Percentiles rank a stretch among this genome's conserved stretches.
These are phyloP conservation scores for Dacryopinax spathularia DNA, from an alignment of 768 basidiomycete genomes.

Conservation along the genomic window DNA sequence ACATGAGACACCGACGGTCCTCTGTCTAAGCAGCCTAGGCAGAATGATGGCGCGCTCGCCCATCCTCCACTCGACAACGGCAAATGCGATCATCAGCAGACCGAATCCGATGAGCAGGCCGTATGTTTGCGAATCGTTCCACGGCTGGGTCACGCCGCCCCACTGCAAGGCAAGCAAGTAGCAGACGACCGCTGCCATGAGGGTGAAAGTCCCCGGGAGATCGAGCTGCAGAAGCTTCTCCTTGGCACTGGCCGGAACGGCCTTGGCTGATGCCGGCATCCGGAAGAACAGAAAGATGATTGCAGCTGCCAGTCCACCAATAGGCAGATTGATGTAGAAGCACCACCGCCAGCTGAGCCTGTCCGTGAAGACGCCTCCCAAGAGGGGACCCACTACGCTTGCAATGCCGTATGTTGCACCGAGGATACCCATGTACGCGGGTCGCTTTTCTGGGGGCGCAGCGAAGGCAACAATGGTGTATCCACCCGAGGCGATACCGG, in stretches of 20 bases:
- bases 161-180: neutral
- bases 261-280: neutral
- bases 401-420: neutral
- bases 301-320: neutral
- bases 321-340: constrained; percentile 10
- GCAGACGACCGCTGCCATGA: neutral
- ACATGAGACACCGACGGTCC: neutral
- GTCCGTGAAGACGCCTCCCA: constrained; percentile 10
- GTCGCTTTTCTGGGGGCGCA: neutral
- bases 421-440: neutral
- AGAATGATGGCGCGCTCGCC: neutral
- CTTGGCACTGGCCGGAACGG: neutral
- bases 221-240: neutral
- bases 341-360: constrained; percentile 9
- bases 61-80: neutral
- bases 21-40: neutral
- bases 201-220: neutral
- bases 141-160: neutral
- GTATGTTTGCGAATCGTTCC: neutral
- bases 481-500: neutral
- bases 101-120: neutral
- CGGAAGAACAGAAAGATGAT: constrained; percentile 8
- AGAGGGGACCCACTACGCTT: constrained; percentile 3
- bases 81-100: neutral
- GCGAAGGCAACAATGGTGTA: neutral